Evolutionary conservation across 106 monocot species (phyloP).

Genomic region (Apostasia shenzhenica): DNA sequence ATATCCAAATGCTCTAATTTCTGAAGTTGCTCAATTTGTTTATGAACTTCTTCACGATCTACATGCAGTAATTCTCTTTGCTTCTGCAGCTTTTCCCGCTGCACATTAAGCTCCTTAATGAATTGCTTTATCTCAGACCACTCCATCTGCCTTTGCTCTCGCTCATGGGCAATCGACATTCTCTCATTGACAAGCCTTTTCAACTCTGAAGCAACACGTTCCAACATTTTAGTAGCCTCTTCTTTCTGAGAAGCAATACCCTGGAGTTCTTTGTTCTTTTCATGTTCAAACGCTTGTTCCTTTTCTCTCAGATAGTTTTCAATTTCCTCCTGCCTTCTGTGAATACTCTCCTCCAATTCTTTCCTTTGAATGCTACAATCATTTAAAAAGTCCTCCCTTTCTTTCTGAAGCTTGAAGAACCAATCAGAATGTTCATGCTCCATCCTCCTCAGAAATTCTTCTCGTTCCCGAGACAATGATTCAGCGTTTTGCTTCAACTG

Average conservation of each 20-base stretch:
- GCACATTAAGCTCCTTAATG: slow-evolving; percentile 59
- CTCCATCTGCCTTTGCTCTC: slow-evolving; percentile 67
- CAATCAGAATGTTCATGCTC: slow-evolving; percentile 66
- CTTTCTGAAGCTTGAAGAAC: slow-evolving; percentile 63
- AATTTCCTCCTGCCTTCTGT: slow-evolving; percentile 52
- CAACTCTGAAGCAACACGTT: slow-evolving; percentile 48
- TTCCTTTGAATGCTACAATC: slow-evolving; percentile 61
- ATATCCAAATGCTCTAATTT: slow-evolving; percentile 43
- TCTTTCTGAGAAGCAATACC: slow-evolving; percentile 60
- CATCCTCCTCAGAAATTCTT: slow-evolving; percentile 59
- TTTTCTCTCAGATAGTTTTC: slow-evolving; percentile 64
- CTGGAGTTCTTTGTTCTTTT: slow-evolving; percentile 52
- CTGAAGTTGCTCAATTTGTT: slow-evolving; percentile 50
- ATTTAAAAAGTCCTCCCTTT: slow-evolving; percentile 67
- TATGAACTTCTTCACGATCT: slow-evolving; percentile 64
- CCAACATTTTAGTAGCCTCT: slow-evolving; percentile 42
- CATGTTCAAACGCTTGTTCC: slow-evolving; percentile 59
- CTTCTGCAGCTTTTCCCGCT: slow-evolving; percentile 79
- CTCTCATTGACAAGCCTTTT: slow-evolving; percentile 67
- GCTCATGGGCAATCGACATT: slow-evolving; percentile 49
- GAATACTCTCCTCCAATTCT: slow-evolving; percentile 53
- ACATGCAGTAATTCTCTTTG: slow-evolving; percentile 71
- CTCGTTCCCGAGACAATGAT: slow-evolving; percentile 55
- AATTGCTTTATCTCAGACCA: slow-evolving; percentile 68
- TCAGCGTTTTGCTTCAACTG: slow-evolving; percentile 59